A percentile compares a stretch with the other conserved stretches of the same genome.
phyloP scores from a whole-genome alignment of 805 yeast species.

The Wickerhamomyces strasburgensis region DNA sequence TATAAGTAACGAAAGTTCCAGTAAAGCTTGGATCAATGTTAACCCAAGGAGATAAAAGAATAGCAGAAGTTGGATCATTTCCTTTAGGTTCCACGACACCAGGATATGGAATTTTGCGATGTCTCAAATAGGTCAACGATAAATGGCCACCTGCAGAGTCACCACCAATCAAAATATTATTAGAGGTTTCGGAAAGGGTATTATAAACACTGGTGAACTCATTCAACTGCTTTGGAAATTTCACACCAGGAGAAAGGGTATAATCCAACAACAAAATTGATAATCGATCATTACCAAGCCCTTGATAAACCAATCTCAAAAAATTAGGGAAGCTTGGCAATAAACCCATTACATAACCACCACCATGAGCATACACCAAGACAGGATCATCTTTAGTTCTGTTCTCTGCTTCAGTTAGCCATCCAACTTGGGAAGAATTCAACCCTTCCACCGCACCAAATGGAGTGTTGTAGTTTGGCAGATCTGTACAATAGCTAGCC shows the following conservation, averaged over 20 bases:
- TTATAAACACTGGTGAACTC: slow-evolving; percentile 21
- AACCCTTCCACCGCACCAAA: slow-evolving; percentile 6
- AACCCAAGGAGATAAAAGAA: not conserved
- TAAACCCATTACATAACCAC: slow-evolving; percentile 14
- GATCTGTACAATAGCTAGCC: too few species aligned
- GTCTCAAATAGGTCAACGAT: slow-evolving; percentile 16
- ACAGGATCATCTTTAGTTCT: slow-evolving; percentile 18
- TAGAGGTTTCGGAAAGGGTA: slow-evolving; percentile 11
- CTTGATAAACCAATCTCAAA: slow-evolving; percentile 3
- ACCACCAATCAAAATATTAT: slow-evolving; percentile 24
- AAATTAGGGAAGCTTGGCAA: slow-evolving; percentile 7
- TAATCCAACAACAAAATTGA: slow-evolving; percentile 27
- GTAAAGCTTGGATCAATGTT: not conserved
- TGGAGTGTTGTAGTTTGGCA: not conserved
- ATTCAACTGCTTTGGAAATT: slow-evolving; percentile 24
- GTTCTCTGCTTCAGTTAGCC: slow-evolving; percentile 26
- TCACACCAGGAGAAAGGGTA: slow-evolving; percentile 20
- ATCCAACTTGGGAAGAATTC: slow-evolving; percentile 4
- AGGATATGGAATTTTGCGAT: slow-evolving; percentile 4
- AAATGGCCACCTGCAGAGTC: slow-evolving; percentile 31
- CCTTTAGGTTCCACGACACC: not conserved
- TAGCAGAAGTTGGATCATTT: not conserved
- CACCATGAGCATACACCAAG: slow-evolving; percentile 16
- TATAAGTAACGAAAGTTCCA: not conserved
- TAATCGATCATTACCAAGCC: slow-evolving; percentile 10